Conservation (phyloP, 148 eudicot genomes). For the Chenopodium quinoa region DNA sequence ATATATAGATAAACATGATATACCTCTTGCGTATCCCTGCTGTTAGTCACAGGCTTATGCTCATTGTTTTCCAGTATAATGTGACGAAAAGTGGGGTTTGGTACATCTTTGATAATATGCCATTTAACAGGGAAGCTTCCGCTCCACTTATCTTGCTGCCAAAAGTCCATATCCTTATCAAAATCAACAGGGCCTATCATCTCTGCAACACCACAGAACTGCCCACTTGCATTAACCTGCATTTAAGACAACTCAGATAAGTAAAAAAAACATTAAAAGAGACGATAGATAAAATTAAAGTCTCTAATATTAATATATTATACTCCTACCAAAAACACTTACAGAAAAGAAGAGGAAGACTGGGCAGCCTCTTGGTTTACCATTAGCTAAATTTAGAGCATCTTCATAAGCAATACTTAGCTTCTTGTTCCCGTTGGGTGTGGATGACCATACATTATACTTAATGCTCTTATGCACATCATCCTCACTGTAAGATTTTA, state of each 20-base stretch:
- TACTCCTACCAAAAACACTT: constrained; percentile 25
- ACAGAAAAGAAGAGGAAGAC: constrained; percentile 90
- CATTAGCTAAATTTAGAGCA: constrained; percentile 71
- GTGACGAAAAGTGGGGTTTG: constrained; percentile 80
- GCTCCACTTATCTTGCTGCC: constrained; percentile 99
- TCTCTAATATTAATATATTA: not conserved
- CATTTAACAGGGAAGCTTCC: constrained; percentile 97
- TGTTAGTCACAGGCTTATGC: constrained; percentile 94
- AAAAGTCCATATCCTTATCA: constrained; percentile 88
- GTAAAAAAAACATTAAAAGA: not conserved
- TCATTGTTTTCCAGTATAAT: constrained; percentile 91
- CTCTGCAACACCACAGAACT: constrained; percentile 97
- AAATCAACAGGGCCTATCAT: constrained; percentile 92
- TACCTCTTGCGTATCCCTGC: constrained; percentile 99
- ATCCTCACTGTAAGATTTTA: constrained; percentile 96
- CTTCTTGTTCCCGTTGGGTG: constrained; percentile 95
- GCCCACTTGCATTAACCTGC: constrained; percentile 99
- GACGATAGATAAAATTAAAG: not conserved
- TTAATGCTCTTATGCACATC: constrained; percentile 98
- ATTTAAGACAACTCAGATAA: not conserved
- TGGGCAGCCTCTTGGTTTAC: constrained; percentile 74
- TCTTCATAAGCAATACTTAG: constrained; percentile 81
- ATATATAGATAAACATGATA: not conserved
- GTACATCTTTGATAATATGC: constrained; percentile 92
- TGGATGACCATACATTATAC: constrained; percentile 97